Percentiles rank a stretch among this genome's conserved stretches.
Evolutionary conservation across 2,329 filamentous ascomycete genomes (phyloP).

Genomic region (Clarireedia hainanense): DNA sequence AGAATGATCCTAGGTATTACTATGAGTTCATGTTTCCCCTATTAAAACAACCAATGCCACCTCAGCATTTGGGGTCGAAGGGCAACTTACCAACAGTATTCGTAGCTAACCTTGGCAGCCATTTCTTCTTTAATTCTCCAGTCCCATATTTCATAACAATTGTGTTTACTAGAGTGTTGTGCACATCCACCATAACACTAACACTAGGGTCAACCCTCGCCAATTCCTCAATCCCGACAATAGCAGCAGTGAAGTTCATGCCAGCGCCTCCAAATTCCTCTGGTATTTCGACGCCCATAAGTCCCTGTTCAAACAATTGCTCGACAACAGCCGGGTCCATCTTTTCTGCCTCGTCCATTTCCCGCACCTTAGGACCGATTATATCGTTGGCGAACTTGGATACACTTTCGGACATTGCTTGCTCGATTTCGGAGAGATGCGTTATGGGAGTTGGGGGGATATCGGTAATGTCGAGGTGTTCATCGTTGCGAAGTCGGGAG

Average conservation of each 20-base stretch:
- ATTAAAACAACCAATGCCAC: neutral
- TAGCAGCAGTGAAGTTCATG: constrained; percentile 97
- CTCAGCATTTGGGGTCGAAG: neutral
- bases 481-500: constrained; percentile 39
- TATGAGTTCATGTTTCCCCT: too few relatives aligned
- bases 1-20: constrained; percentile 59
- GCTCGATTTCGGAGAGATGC: constrained; percentile 83
- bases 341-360: constrained; percentile 93
- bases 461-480: constrained; percentile 57
- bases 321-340: constrained; percentile 89
- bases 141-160: constrained; percentile 81
- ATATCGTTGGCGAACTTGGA: constrained; percentile 85
- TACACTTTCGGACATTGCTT: constrained; percentile 82
- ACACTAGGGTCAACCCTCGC: constrained; percentile 91
- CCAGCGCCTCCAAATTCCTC: constrained; percentile 94
- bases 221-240: constrained; percentile 94
- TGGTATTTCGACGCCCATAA: constrained; percentile 96
- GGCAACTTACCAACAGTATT: constrained; percentile 58
- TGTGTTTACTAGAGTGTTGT: constrained; percentile 97
- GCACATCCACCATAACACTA: constrained; percentile 90
- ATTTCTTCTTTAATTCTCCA: constrained; percentile 70
- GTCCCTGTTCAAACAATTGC: constrained; percentile 90
- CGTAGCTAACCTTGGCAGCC: constrained; percentile 83
- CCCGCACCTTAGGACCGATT: constrained; percentile 82
- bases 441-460: constrained; percentile 88